Base-by-base conservation (phyloP, 768 basidiomycete genomes). In the Cystofilobasidium capitatum region DNA sequence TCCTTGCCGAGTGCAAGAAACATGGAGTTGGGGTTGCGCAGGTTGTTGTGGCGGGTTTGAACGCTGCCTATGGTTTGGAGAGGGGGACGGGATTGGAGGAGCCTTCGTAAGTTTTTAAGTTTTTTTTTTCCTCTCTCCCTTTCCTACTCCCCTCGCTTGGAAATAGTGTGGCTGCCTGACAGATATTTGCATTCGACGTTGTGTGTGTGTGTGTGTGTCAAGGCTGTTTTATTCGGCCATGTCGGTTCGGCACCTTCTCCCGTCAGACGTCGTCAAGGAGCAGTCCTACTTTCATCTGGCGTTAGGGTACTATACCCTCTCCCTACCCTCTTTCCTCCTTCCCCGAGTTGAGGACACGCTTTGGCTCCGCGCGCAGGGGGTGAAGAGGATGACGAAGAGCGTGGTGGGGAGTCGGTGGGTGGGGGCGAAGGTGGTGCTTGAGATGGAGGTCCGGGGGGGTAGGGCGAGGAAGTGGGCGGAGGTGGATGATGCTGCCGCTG, bases 141-240 rank as follows among this genome's bases (percentile, higher is more conserved):
- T 36, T 59, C 22, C 22, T 59, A 3, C n/a, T n/a, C 5, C 10
- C n/a, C n/a, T 51, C 9, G 9, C n/a, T 24, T 51, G 12, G 17
- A 51, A 51, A 29, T n/a, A 8, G 8, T 1, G 8, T 44, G 22
- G 24, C 29, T 22, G 37, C 29, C 1, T 20, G 40, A 4, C 29
- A 3, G 40, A 7, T 2, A 26, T n/a, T 1, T 37, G 24, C 26
- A 8, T 20, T 60, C 57, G 20, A 88, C 89, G 0, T 79, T 81
- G 72, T 86, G 31, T 86, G n/a, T n/a, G 29, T 54, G 37, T 57
- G 9, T 7, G 13, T n/a, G 14, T 70, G 55, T 66, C 62, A 66
- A 86, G 84, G 64, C 83, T 91, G 83, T 85, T 91, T 83, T 92
- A 92, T 75, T 88, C 88, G 13, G 88, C 90, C 12, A 79, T 90